Base-by-base conservation (phyloP, 352 stramenopile genomes). In the Globisporangium cylindrosporum region DNA sequence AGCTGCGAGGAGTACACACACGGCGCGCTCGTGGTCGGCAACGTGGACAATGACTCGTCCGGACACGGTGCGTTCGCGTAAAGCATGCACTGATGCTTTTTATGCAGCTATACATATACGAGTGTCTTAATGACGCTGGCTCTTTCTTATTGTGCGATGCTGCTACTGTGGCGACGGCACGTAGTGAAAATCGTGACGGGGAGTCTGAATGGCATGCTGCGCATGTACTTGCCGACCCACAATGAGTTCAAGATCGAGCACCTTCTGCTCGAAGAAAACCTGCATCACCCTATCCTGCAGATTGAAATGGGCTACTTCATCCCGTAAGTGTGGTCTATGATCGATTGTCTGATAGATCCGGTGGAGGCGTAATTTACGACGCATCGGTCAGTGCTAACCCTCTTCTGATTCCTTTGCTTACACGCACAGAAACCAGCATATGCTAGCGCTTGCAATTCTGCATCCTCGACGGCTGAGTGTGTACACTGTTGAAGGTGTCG, bases 121-220 rank as follows among this genome's bases (percentile, higher is more conserved):
- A 6, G 2, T 6, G 29, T 34, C 2, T 34, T 8, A 9, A 1
- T 38, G 4, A 38, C 59, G 43, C n/a, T 18, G 18, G 27, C 36
- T 18, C 6, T 20, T n/a, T 49, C 12, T 18, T 49, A 10, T n/a
- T 49, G 41, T 1, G n/a, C 41, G 7, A 8, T 38, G 41, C 48
- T 54, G 20, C 20, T 54, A n/a, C 5, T 57, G 27, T 2, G 15
- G 14, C 4, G 20, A 29, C 12, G 53, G 20, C 34, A 51, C 55
- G 22, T 67, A 89, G 85, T 76, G 64, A 97, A 97, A 76, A 95
- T 98, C 62, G 89, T 97, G 15, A 94, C 90, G 9, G 92, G 91
- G 18, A 95, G 82, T 43, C 81, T 97, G 27, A 84, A 92, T 62
- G 92, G 92, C 38, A 82, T 92, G 53, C 73, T 98, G 69, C 83